phyloP scores from a whole-genome alignment of 1,284 basidiomycete species.

The Pascua sp. region DNA sequence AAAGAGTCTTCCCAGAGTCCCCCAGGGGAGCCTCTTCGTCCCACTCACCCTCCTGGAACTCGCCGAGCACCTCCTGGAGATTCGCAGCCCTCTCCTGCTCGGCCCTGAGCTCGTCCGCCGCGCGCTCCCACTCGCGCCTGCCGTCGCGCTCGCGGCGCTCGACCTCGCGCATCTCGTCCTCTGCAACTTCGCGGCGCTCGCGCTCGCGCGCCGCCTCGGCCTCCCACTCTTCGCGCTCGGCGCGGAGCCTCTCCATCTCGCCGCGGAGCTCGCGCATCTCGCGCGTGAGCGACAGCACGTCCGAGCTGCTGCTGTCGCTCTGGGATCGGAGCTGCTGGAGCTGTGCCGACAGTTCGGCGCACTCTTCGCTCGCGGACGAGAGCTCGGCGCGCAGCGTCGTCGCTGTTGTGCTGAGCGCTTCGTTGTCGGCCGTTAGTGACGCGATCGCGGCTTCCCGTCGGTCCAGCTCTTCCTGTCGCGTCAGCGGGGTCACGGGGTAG shows the following conservation, averaged over 20 bases:
- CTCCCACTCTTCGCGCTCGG: constrained; percentile 88
- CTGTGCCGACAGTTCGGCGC: constrained; percentile 65
- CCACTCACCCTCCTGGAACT: constrained; percentile 81
- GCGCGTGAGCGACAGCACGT: constrained; percentile 69
- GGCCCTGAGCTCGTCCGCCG: constrained; percentile 58
- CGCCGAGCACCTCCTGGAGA: constrained; percentile 86
- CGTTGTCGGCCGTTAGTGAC: constrained; percentile 68
- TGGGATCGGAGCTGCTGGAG: constrained; percentile 56
- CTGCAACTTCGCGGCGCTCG: constrained; percentile 64
- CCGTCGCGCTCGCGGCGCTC: constrained; percentile 67
- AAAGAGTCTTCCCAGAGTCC: too few relatives aligned
- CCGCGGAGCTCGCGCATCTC: constrained; percentile 73
- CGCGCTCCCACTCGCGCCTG: constrained; percentile 57
- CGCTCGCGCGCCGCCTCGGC: constrained; percentile 69
- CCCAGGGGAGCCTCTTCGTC: too few relatives aligned
- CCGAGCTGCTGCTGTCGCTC: constrained; percentile 59
- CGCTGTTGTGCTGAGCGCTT: constrained; percentile 65
- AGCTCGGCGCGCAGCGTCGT: constrained; percentile 76
- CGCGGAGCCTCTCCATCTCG: constrained; percentile 75
- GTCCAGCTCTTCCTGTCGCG: constrained; percentile 85
- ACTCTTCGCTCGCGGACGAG: constrained; percentile 67
- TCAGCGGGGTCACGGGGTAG: not conserved
- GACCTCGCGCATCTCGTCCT: constrained; percentile 58
- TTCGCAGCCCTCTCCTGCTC: constrained; percentile 77
- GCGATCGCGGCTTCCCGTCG: constrained; percentile 76